Conservation (phyloP, 2,329 filamentous ascomycete species). For the Bertia moriformis region DNA sequence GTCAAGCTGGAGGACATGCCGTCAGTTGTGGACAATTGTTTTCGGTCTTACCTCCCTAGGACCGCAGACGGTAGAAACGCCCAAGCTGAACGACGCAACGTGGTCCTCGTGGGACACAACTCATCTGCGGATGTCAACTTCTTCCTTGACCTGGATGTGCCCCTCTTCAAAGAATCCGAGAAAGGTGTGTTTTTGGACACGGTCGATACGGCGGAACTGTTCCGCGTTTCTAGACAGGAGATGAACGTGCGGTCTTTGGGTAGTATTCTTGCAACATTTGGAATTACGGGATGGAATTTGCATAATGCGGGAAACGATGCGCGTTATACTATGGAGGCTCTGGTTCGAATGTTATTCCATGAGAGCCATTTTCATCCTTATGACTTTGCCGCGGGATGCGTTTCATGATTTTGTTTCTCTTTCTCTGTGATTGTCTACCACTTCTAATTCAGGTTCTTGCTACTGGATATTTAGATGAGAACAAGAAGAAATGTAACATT, state of each 20-base stretch:
- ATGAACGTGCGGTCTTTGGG: not conserved
- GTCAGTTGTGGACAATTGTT: not conserved
- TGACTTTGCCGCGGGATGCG: too few relatives aligned
- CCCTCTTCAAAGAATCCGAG: not conserved
- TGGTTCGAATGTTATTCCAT: not conserved
- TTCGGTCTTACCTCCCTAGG: not conserved
- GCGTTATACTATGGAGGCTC: not conserved
- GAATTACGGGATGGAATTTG: not conserved
- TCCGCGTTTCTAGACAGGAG: not conserved
- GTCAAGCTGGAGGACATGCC: not conserved
- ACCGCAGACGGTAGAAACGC: not conserved
- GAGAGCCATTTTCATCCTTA: too few relatives aligned
- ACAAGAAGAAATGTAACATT: too few relatives aligned
- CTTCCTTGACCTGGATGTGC: not conserved
- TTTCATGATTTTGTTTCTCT: too few relatives aligned
- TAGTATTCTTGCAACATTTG: not conserved
- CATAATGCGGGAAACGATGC: not conserved
- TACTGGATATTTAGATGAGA: too few relatives aligned
- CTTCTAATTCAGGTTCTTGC: too few relatives aligned
- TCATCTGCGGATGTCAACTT: not conserved
- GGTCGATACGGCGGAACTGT: not conserved
- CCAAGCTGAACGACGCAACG: not conserved
- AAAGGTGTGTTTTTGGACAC: not conserved
- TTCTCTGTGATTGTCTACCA: too few relatives aligned
- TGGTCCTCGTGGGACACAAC: not conserved